Evolutionary conservation across 306 rosid species (phyloP).

Genomic region (Vigna reflexopilosa): DNA sequence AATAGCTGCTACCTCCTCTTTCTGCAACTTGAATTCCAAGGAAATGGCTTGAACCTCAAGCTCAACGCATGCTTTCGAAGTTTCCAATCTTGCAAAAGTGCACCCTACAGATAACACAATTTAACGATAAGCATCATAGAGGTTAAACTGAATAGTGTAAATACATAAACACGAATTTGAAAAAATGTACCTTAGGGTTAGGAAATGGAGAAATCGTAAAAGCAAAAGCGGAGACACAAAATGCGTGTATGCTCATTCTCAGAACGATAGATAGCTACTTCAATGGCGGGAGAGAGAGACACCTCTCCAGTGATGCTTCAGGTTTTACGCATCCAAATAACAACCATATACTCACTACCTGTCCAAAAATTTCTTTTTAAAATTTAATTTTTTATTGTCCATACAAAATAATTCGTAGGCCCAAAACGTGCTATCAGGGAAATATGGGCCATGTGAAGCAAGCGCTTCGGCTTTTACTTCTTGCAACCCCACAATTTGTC

Average conservation of each 20-base stretch:
- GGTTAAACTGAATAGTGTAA: not conserved
- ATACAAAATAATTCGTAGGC: not conserved
- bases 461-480: too few species aligned
- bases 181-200: conserved; percentile 39
- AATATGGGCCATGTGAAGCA: not conserved
- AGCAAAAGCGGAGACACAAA: conserved; percentile 46
- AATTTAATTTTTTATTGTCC: not conserved
- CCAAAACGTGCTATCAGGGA: not conserved
- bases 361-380: not conserved
- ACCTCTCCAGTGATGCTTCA: conserved; percentile 41
- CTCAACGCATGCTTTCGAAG: conserved; percentile 35
- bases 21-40: conserved; percentile 40
- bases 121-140: not conserved
- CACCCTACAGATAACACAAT: conserved; percentile 17
- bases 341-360: conserved; percentile 32
- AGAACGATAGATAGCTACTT: conserved; percentile 8
- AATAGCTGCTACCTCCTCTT: conserved; percentile 54
- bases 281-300: conserved; percentile 74
- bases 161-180: not conserved
- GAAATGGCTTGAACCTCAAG: conserved; percentile 46
- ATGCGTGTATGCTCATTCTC: conserved; percentile 51
- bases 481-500: too few species aligned
- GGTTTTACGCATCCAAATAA: conserved; percentile 47
- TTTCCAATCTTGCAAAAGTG: conserved; percentile 46
- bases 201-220: conserved; percentile 39